A percentile compares a stretch with the other conserved stretches of the same genome.
Evolutionary conservation across 352 stramenopile genomes (phyloP).

Genomic region (Phytopythium litorale): DNA sequence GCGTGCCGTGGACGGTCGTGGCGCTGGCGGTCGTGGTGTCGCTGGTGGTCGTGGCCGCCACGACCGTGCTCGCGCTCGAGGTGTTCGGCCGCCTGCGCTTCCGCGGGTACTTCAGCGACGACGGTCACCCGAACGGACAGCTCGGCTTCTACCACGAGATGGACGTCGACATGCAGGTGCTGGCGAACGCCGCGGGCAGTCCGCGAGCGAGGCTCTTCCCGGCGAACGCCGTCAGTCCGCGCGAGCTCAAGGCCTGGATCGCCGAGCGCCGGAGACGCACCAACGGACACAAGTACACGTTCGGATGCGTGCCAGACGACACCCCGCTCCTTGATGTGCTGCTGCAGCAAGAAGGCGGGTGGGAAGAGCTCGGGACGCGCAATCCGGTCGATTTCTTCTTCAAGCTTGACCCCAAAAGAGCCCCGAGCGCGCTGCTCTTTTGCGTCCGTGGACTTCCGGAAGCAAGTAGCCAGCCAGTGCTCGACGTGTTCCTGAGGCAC

Average conservation of each 20-base stretch:
- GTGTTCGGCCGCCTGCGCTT: slow-evolving; percentile 47
- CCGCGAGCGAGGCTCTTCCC: slow-evolving; percentile 42
- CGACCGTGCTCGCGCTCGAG: slow-evolving; percentile 38
- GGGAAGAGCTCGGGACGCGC: slow-evolving; percentile 54
- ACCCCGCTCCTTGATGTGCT: slow-evolving; percentile 65
- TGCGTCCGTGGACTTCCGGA: slow-evolving; percentile 45
- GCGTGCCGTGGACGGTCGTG: slow-evolving; percentile 13
- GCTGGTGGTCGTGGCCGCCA: slow-evolving; percentile 22
- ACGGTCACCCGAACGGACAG: slow-evolving; percentile 35
- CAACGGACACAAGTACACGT: slow-evolving; percentile 67
- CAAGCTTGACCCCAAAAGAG: slow-evolving; percentile 52
- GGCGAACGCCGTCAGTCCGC: slow-evolving; percentile 26
- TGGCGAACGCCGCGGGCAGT: slow-evolving; percentile 30
- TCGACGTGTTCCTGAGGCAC: slow-evolving; percentile 61
- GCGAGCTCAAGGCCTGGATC: slow-evolving; percentile 62
- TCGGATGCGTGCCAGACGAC: slow-evolving; percentile 62
- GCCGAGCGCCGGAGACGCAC: slow-evolving; percentile 53
- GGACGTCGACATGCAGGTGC: slow-evolving; percentile 60
- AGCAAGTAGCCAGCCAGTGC: slow-evolving; percentile 2
- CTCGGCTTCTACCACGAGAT: slow-evolving; percentile 81
- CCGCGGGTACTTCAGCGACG: slow-evolving; percentile 34
- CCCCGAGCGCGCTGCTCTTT: slow-evolving; percentile 69
- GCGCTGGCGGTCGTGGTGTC: slow-evolving; percentile 12
- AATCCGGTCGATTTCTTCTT: slow-evolving; percentile 61
- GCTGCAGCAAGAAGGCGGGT: slow-evolving; percentile 53